Evolutionary conservation across 2,329 filamentous ascomycete genomes (phyloP), one percentile per base, ranked within the genome.

Genomic region (Penicillium sp.): DNA sequence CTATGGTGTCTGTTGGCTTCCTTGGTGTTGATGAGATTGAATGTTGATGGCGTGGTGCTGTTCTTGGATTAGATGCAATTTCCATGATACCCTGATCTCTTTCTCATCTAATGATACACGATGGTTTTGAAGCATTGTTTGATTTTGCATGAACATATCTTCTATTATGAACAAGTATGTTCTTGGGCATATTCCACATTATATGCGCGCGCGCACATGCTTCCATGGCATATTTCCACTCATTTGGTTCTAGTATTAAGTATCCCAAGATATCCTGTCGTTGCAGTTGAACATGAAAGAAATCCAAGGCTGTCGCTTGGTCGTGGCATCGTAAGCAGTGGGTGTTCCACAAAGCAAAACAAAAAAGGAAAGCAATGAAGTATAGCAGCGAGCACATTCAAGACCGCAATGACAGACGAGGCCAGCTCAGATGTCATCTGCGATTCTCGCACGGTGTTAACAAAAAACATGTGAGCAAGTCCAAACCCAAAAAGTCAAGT

Each of bases 261-360:
- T n/a, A n/a, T n/a, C n/a, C n/a, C n/a, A n/a, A n/a, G n/a, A n/a
- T n/a, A n/a, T n/a, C n/a, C n/a, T n/a, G n/a, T n/a, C n/a, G n/a
- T n/a, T n/a, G n/a, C n/a, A n/a, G n/a, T n/a, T n/a, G n/a, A n/a
- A n/a, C n/a, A n/a, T n/a, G n/a, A n/a, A n/a, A n/a, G n/a, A n/a
- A n/a, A n/a, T n/a, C n/a, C n/a, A n/a, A n/a, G n/a, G n/a, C n/a
- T n/a, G n/a, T n/a, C n/a, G n/a, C n/a, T n/a, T n/a, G n/a, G 30
- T 54, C 49, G 27, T 53, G 32, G 32, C 31, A 31, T 52, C 47
- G 29, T 53, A 46, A 46, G 46, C 33, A 46, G 34, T 41, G 19
- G 29, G 16, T 31, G 7, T 11, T 35, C 13, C 16, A 25, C 13
- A 16, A 38, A 7, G n/a, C 26, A 37, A 30, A 32, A 28, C 33